Evolutionary conservation across 208 protist genomes (phyloP).

Genomic region (Trypanosoma avium): DNA sequence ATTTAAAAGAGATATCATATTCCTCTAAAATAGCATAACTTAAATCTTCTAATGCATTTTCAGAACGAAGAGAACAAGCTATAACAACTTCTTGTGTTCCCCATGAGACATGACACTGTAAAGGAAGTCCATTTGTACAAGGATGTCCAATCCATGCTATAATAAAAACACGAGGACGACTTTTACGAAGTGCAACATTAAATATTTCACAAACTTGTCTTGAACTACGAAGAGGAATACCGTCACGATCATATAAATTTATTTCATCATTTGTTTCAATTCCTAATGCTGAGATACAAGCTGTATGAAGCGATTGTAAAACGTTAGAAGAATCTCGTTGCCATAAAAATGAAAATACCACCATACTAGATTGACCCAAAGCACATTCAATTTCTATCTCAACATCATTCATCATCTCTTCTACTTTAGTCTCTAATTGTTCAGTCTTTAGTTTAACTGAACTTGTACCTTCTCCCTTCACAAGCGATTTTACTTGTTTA

Average conservation of each 20-base stretch:
- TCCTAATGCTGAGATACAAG: constrained; percentile 9
- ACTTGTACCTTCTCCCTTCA: too few relatives aligned
- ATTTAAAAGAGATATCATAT: constrained; percentile 12
- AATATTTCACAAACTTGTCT: constrained; percentile 5
- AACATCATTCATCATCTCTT: not conserved
- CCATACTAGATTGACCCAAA: not conserved
- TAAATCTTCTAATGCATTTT: constrained; percentile 40
- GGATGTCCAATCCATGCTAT: constrained; percentile 12
- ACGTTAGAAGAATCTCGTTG: not conserved
- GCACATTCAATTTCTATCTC: constrained; percentile 23
- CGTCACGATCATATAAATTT: constrained; percentile 16
- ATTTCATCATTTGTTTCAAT: constrained; percentile 5
- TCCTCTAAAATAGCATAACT: constrained; percentile 30
- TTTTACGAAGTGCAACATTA: constrained; percentile 2
- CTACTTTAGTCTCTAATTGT: too few relatives aligned
- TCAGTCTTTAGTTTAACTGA: too few relatives aligned
- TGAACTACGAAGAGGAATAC: constrained; percentile 9
- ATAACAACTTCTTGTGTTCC: constrained; percentile 32
- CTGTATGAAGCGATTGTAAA: constrained; percentile 1
- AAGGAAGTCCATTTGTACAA: constrained; percentile 11
- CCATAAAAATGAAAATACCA: constrained; percentile 24
- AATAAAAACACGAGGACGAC: constrained; percentile 8
- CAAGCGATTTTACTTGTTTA: too few relatives aligned
- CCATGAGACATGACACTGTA: constrained; percentile 43
- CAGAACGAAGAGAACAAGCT: constrained; percentile 31